Conservation (phyloP, 1,284 basidiomycete species). For the Malassezia caprae region DNA sequence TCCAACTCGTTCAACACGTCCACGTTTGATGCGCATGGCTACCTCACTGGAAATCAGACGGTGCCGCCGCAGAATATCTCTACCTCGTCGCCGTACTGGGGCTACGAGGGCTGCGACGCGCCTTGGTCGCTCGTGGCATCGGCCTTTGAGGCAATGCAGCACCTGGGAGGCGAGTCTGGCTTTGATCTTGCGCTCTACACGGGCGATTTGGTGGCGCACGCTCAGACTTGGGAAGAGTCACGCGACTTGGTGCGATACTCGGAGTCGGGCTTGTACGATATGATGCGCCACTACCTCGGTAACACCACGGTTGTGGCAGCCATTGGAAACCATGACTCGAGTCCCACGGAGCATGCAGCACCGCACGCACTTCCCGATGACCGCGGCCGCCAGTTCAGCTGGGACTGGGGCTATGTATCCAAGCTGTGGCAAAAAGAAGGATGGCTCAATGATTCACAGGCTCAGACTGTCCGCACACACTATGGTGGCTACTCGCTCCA, state of each 20-base stretch:
- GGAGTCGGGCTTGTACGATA: constrained; percentile 36
- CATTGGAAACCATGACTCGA: constrained; percentile 43
- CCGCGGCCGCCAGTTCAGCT: constrained; percentile 29
- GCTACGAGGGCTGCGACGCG: constrained; percentile 55
- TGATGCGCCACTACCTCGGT: constrained; percentile 26
- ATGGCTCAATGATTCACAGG: constrained; percentile 60
- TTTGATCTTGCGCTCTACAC: constrained; percentile 65
- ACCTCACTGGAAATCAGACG: constrained; percentile 15
- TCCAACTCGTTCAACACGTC: constrained; percentile 44
- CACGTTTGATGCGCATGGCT: constrained; percentile 51
- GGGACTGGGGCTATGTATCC: constrained; percentile 41
- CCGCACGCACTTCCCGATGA: constrained; percentile 31
- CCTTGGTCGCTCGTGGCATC: constrained; percentile 60
- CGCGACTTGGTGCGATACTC: constrained; percentile 36
- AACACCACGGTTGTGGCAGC: constrained; percentile 37
- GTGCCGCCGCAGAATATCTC: constrained; percentile 25
- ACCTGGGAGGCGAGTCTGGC: constrained; percentile 54
- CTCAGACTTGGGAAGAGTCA: constrained; percentile 31
- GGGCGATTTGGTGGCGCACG: constrained; percentile 60
- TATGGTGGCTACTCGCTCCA: constrained; percentile 66
- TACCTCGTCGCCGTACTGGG: constrained; percentile 39
- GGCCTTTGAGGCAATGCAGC: constrained; percentile 60
- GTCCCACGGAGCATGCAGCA: constrained; percentile 29
- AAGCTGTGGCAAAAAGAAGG: constrained; percentile 49
- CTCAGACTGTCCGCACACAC: constrained; percentile 58